Base-by-base conservation (phyloP, 306 rosid species). In the Castanospermum australe region DNA sequence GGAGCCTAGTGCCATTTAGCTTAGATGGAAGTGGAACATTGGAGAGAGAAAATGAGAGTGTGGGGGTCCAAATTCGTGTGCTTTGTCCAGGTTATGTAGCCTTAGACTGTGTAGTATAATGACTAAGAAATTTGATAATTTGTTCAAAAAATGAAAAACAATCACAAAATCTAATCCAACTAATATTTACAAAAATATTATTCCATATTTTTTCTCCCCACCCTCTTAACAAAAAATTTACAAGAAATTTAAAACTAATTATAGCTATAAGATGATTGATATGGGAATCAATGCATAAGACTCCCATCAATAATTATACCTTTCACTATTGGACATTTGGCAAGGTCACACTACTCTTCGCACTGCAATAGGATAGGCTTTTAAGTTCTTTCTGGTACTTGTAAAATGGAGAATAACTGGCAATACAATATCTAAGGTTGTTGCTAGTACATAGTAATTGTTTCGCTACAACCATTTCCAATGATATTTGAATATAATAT, bases 391-490 rank as follows among this genome's bases (percentile, higher is more conserved):
- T 81, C 72, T 81, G 12, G 86, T 81, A 15, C 86, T 22, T 77
- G 71, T 7, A 76, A 86, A 81, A 63, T 78, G 81, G 48, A 86
- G 62, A 72, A 86, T 54, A 50, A 88, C 87, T 38, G 90, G 90
- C 71, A 86, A 77, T 20, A 90, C 92, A n/a, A 85, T 88, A 73
- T 88, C 92, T 63, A 88, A 24, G 52, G 92, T 87, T 13, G 87
- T 88, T 18, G 92, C 86, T 13, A 88, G 87, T 72, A 88, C 50
- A 66, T 88, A 79, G n/a, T n/a, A n/a, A 22, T 88, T 86, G 79
- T 83, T 86, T 68, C 88, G 80, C 78, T 86, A 88, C 89, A 89
- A 88, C 89, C 92, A 88, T 42, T 79, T 75, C 82, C 86, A 78
- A 73, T 75, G 70, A 82, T 86, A 88, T 5, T 78, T 83, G 76